Base-by-base conservation (phyloP, 768 basidiomycete species). In the Russula vinacea region DNA sequence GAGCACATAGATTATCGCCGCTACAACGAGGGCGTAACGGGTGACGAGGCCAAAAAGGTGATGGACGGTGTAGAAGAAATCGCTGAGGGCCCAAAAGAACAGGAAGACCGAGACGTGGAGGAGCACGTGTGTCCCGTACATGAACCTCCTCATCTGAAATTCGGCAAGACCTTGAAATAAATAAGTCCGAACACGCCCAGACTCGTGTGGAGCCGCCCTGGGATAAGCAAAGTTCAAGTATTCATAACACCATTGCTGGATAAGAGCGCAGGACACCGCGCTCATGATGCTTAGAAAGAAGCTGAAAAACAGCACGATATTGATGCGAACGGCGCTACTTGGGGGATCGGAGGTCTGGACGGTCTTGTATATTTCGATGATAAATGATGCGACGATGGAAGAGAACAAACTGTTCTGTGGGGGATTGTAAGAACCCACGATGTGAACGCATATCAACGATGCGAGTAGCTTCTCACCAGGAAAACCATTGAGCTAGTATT, bases 321-420 rank as follows among this genome's bases (percentile, higher is more conserved):
- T 67, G 47, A 66, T 29, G 42, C 64, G 62, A 35, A 67, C 26
- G 19, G 59, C 51, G 44, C 49, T 44, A 54, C 29, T 29, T 29
- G n/a, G n/a, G n/a, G n/a, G n/a, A n/a, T 29, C 50, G 42, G 56
- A 49, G 8, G 69, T 58, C 14, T 39, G 50, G n/a, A 70, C 45
- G 0, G 19, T 55, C 51, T 66, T 60, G 59, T 70, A 70, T 49
- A 56, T 64, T 54, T 69, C 62, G 45, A 69, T 64, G 47, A 70
- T 63, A 33, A 70, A 69, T 35, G 65, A 47, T 24, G 68, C 61
- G 37, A 69, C 61, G n/a, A 64, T 69, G 24, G 66, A 56, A n/a
- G 69, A 67, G 55, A 70, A 70, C 8, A 70, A 44, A 44, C 7
- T n/a, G 17, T 44, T 44, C 42, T 44, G 42, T 19, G 19, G 8